Evolutionary conservation across 2,329 filamentous ascomycete genomes (phyloP), one percentile per base, ranked within the genome.

Genomic region (Rhexocercosporidium sp.): DNA sequence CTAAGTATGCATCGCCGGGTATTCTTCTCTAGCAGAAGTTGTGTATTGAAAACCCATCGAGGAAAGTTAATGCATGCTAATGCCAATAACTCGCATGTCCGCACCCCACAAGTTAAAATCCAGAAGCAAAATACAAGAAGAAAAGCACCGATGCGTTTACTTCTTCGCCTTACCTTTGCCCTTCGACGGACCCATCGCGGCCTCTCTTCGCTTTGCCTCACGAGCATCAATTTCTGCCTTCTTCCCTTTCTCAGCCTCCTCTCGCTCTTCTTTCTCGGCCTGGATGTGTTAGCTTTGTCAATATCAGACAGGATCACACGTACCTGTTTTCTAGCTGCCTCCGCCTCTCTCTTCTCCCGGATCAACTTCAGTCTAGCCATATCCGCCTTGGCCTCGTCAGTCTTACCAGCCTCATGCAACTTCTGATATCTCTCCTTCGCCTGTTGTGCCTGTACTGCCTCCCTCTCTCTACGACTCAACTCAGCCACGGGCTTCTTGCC

Each of bases 341-440:
- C 95, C 22, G 90, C 90, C 75, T 92, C 94, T 70, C 96, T 88
- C 82, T 93, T 91, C 85, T 97, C 93, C 57, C 90, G 88, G 72
- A 99, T 93, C 67, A 95, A 78, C 79, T 84, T 89, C 76, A 99
- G 82, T 65, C 96, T 88, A 67, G 93, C 95, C 73, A 98, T 77
- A 80, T 99, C 96, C 5, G 92, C 90, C 78, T 93, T 91, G 57
- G 95, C 94, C 84, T 97, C 92, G 69, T 99, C 96, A 53, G 96
- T 98, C 88, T 98, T 98, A 76, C 95, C 95, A 77, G 94, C 92
- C 66, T 94, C 92, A 76, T 97, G 95, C 75, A 97, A 80, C 82
- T 96, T 97, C 84, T 93, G 88, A 77, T 97, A 97, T 73, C 90
- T 87, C 83, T 97, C 94, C 79, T 94, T 94, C 34, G 93, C 93